Percentiles rank a stretch among this genome's conserved stretches.
Conservation (phyloP, 2,329 filamentous ascomycete genomes). For the Shiraia sp. region DNA sequence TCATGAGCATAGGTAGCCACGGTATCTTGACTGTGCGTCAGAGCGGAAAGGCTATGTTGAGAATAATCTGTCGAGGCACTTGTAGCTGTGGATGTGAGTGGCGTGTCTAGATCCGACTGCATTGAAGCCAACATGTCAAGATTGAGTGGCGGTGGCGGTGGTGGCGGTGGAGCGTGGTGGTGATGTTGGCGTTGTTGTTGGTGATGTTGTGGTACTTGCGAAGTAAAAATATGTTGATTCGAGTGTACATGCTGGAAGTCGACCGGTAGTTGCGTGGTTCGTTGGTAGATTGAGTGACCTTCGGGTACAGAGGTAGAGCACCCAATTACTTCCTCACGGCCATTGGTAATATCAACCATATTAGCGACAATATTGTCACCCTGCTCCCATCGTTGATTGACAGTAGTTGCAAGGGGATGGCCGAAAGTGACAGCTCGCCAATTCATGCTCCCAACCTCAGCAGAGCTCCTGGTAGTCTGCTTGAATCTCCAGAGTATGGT, state of each 20-base stretch:
- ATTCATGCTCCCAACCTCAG: constrained; percentile 35
- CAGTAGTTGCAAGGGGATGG: neutral
- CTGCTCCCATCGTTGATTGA: constrained; percentile 22
- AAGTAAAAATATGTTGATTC: constrained; percentile 10
- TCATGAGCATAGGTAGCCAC: constrained; percentile 21
- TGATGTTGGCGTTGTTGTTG: constrained; percentile 5
- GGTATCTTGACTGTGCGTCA: constrained; percentile 26
- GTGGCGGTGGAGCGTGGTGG: constrained; percentile 13
- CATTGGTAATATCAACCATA: constrained; percentile 11
- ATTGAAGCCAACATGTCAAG: constrained; percentile 27
- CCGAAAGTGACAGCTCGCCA: constrained; percentile 41
- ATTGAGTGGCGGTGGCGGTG: constrained; percentile 27
- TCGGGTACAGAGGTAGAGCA: constrained; percentile 1
- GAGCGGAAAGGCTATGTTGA: constrained; percentile 25
- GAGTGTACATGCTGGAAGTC: constrained; percentile 14
- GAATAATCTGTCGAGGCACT: constrained; percentile 33
- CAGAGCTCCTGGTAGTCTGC: constrained; percentile 25
- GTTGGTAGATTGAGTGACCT: constrained; percentile 19
- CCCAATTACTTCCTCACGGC: constrained; percentile 1
- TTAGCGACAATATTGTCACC: constrained; percentile 5
- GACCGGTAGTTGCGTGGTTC: constrained; percentile 9
- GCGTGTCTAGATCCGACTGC: constrained; percentile 27
- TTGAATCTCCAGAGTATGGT: constrained; percentile 47
- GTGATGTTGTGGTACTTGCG: neutral
- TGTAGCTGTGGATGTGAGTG: constrained; percentile 21